Conservation (phyloP, 768 basidiomycete species). For the Hemileccinum impolitum region DNA sequence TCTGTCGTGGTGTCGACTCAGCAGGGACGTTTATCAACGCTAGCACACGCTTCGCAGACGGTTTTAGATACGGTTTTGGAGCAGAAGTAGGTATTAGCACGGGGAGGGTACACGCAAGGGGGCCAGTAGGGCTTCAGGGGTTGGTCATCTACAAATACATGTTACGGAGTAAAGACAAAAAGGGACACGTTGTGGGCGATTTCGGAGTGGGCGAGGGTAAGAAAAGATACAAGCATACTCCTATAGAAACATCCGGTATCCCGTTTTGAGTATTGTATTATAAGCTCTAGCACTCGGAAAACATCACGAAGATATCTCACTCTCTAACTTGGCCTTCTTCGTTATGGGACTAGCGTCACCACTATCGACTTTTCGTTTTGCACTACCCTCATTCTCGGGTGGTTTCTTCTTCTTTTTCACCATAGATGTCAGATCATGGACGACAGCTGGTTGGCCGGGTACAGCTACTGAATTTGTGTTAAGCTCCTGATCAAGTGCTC, state of each 20-base stretch:
- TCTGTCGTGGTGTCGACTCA: constrained; percentile 86
- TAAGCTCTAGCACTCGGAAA: not conserved
- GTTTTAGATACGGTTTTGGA: constrained; percentile 94
- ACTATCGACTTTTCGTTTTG: constrained; percentile 72
- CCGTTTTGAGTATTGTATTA: constrained; percentile 21
- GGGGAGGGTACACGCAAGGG: constrained; percentile 92
- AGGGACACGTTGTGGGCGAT: constrained; percentile 84
- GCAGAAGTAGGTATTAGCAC: constrained; percentile 98
- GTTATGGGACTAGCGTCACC: constrained; percentile 43
- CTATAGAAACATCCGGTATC: constrained; percentile 17
- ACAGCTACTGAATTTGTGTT: constrained; percentile 41
- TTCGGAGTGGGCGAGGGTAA: constrained; percentile 71
- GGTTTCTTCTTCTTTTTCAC: constrained; percentile 82
- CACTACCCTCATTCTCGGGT: constrained; percentile 34
- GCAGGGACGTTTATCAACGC: constrained; percentile 95
- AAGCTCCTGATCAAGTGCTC: constrained; percentile 68
- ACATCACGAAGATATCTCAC: constrained; percentile 19
- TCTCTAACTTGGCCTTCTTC: constrained; percentile 67
- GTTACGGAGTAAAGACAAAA: constrained; percentile 67
- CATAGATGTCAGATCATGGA: constrained; percentile 82
- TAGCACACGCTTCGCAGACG: constrained; percentile 94
- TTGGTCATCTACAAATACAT: constrained; percentile 97
- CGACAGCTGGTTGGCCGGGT: constrained; percentile 37
- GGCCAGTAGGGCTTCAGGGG: constrained; percentile 93
- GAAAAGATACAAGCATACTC: constrained; percentile 68